These are phyloP conservation scores for Rhizoctonia solani DNA, from an alignment of 1,284 basidiomycete species.

Conservation along the genomic window DNA sequence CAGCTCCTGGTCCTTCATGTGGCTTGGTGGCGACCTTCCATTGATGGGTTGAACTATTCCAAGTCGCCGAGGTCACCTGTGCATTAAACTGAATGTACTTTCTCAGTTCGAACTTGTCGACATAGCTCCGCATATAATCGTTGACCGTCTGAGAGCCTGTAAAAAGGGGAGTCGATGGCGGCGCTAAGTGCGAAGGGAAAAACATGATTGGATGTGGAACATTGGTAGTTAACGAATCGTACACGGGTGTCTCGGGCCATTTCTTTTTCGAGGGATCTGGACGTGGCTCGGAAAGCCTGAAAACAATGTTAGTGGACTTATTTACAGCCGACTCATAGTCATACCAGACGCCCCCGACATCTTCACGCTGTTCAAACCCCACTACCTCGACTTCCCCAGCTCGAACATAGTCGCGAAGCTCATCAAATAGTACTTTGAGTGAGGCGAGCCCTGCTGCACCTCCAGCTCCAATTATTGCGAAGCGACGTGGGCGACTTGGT, in stretches of 20 bases:
- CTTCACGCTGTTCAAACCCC: constrained; percentile 64
- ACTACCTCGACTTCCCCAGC: constrained; percentile 59
- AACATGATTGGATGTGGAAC: constrained; percentile 76
- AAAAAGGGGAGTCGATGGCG: constrained; percentile 68
- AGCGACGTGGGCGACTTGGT: constrained; percentile 43
- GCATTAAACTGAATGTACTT: constrained; percentile 57
- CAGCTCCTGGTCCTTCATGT: neutral
- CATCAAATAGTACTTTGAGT: constrained; percentile 64
- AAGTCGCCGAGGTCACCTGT: constrained; percentile 40
- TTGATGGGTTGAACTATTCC: constrained; percentile 45
- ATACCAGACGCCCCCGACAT: constrained; percentile 74
- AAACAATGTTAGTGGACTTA: neutral
- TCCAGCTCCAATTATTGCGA: constrained; percentile 69
- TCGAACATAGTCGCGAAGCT: constrained; percentile 53
- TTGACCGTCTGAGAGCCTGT: constrained; percentile 61
- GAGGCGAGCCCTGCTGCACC: constrained; percentile 69
- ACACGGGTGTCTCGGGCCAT: constrained; percentile 68
- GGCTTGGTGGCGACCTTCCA: constrained; percentile 54
- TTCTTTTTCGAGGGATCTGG: constrained; percentile 45
- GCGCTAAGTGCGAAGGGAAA: constrained; percentile 63
- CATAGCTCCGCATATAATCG: constrained; percentile 64
- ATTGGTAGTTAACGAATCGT: constrained; percentile 76
- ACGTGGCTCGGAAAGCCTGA: constrained; percentile 33
- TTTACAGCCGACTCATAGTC: constrained; percentile 17
- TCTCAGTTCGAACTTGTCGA: constrained; percentile 58